phyloP scores from a whole-genome alignment of 106 monocot genomes.

The Platanthera guangdongensis region DNA sequence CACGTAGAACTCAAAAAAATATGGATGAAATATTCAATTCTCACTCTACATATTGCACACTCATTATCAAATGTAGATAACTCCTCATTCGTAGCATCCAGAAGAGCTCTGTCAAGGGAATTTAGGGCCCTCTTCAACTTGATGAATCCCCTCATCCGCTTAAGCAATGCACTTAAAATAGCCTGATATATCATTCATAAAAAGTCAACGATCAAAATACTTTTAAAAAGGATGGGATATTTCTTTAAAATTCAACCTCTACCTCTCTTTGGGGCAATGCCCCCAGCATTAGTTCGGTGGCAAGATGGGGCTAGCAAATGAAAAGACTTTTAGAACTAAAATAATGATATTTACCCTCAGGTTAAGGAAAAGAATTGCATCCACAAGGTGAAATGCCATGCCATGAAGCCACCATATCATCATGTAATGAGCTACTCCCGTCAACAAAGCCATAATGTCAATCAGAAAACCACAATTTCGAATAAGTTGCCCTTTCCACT shows the following conservation, averaged over 20 bases:
- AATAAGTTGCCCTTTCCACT: conserved; percentile 59
- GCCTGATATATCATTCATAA: conserved; percentile 31
- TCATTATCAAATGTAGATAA: conserved; percentile 79
- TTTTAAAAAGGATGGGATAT: not conserved
- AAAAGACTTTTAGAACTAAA: not conserved
- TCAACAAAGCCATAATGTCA: conserved; percentile 64
- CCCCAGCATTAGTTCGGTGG: not conserved
- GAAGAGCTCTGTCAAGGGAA: conserved; percentile 78
- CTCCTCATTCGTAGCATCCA: conserved; percentile 89
- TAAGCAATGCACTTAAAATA: conserved; percentile 56
- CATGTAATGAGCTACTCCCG: conserved; percentile 79
- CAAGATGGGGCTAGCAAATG: not conserved
- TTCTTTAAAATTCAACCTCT: not conserved
- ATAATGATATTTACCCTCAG: conserved; percentile 53
- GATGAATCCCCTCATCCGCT: conserved; percentile 59
- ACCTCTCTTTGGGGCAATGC: not conserved
- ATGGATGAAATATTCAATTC: conserved; percentile 24
- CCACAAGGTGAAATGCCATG: conserved; percentile 82
- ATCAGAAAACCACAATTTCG: conserved; percentile 80
- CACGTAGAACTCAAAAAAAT: not conserved
- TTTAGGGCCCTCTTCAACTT: conserved; percentile 68
- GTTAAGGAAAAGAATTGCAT: conserved; percentile 80
- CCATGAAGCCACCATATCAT: conserved; percentile 91
- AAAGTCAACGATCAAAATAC: not conserved
- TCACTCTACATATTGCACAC: conserved; percentile 96